These are phyloP conservation scores for Basidioascus undulatus DNA, from an alignment of 768 basidiomycete species.

Conservation along the genomic window DNA sequence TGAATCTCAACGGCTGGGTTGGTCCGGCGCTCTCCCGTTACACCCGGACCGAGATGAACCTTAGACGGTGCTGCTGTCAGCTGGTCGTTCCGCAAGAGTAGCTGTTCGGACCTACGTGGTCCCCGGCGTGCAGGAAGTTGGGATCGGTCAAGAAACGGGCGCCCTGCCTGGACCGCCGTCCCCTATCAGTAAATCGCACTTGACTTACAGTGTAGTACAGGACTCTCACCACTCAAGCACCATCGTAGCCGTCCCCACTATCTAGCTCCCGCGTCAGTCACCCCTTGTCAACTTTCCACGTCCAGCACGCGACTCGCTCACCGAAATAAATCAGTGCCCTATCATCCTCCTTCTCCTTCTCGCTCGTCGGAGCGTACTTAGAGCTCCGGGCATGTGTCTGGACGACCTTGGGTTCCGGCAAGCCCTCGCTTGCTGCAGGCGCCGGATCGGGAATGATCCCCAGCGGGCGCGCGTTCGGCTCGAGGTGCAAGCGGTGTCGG, in stretches of 20 bases:
- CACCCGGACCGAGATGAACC: slow-evolving; percentile 14
- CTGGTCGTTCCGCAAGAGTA: background rate
- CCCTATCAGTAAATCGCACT: background rate
- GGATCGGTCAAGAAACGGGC: slow-evolving; percentile 16
- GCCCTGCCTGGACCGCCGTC: slow-evolving; percentile 4
- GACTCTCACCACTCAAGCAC: slow-evolving; percentile 7
- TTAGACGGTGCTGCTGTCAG: background rate
- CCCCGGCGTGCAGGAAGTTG: slow-evolving; percentile 15
- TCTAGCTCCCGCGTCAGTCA: too few relatives aligned
- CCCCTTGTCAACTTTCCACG: too few relatives aligned
- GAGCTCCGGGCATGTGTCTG: too few relatives aligned
- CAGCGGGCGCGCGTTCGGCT: too few relatives aligned
- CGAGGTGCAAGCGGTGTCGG: too few relatives aligned
- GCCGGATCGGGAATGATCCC: too few relatives aligned
- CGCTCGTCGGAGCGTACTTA: too few relatives aligned
- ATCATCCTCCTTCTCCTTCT: too few relatives aligned
- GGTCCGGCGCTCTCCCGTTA: slow-evolving; percentile 15
- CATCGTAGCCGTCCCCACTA: slow-evolving; percentile 12
- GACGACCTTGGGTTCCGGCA: too few relatives aligned
- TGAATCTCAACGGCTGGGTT: slow-evolving; percentile 17
- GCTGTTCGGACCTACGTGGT: slow-evolving; percentile 10
- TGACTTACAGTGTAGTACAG: background rate
- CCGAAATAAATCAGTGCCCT: too few relatives aligned
- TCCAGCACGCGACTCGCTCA: too few relatives aligned
- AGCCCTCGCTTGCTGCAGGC: too few relatives aligned